Base-by-base conservation (phyloP, 768 basidiomycete species). In the Hemileccinum rubropunctum region DNA sequence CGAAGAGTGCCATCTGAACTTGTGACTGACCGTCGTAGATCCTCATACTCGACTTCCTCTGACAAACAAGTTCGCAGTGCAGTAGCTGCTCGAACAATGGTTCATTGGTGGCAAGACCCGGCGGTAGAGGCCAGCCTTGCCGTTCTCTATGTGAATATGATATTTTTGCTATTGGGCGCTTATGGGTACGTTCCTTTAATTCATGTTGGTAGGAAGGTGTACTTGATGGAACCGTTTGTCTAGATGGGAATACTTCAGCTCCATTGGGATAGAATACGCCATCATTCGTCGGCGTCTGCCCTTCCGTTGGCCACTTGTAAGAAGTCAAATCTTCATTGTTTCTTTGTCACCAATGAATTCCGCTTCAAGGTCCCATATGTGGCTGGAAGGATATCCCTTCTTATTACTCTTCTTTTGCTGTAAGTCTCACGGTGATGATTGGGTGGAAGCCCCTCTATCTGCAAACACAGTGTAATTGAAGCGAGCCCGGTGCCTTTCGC, bases 221-320 rank as follows among this genome's bases (percentile, higher is more conserved):
- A 3, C 18, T 43, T 35, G 12, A 48, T 11, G 7, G n/a, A 34
- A 23, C 18, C 2, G 18, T 12, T 35, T 8, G 1, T 47, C 26
- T 32, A 67, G 64, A 6, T 66, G 64, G 65, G 56, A 62, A 18
- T 66, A 63, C 13, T n/a, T 58, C 4, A 49, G 44, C 8, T 52
- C 60, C 1, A 50, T 51, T 3, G 44, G 33, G 11, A 47, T 65
- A 9, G 64, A 66, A 48, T 58, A 44, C 26, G 53, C 56, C n/a
- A 21, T 67, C 18, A 42, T 66, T 42, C 45, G 54, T 32, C 39
- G 52, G 14, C 49, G 47, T 33, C 26, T 63, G 7, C n/a, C 58
- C n/a, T 58, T 67, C 30, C 62, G 50, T 12, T 67, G 56, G 63
- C 30, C 49, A 30, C 56, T 66, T 30, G 65, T 66, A 33, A 60